Conservation (phyloP, 805 yeast genomes). For the Wickerhamomyces queroliae region DNA sequence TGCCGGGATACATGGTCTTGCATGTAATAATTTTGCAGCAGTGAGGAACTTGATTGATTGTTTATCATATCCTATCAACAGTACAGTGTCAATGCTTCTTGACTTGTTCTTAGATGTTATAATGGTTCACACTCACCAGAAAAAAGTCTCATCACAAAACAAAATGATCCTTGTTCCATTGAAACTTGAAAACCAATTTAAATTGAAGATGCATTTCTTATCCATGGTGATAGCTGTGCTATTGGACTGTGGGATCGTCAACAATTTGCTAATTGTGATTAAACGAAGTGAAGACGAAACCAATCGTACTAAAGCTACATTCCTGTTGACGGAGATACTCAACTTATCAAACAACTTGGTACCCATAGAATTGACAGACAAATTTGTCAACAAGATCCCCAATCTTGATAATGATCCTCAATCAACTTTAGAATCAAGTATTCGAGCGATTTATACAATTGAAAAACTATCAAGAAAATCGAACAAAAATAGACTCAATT, state of each 20-base stretch:
- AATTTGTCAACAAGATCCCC: slow-evolving; percentile 2
- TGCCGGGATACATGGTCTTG: slow-evolving; percentile 68
- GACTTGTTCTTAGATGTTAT: slow-evolving; percentile 70
- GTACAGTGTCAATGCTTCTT: slow-evolving; percentile 55
- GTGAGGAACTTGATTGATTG: slow-evolving; percentile 55
- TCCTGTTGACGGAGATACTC: slow-evolving; percentile 57
- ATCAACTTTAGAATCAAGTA: slow-evolving; percentile 1
- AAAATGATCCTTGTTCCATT: slow-evolving; percentile 20
- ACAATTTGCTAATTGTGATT: slow-evolving; percentile 38
- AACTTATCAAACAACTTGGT: slow-evolving; percentile 47
- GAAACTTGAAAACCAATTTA: slow-evolving; percentile 34
- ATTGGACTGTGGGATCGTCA: slow-evolving; percentile 49
- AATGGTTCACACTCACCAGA: slow-evolving; percentile 46
- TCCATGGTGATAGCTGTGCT: slow-evolving; percentile 54
- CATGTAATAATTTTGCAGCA: slow-evolving; percentile 49
- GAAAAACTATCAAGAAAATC: slow-evolving; percentile 37
- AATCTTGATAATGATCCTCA: slow-evolving; percentile 1
- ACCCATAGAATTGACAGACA: slow-evolving; percentile 38
- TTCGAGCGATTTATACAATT: slow-evolving; percentile 38
- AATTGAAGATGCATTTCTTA: slow-evolving; percentile 54
- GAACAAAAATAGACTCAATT: slow-evolving; percentile 30
- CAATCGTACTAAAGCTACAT: slow-evolving; percentile 52
- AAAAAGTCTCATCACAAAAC: slow-evolving; percentile 6
- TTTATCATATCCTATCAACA: slow-evolving; percentile 50
- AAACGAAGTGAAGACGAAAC: slow-evolving; percentile 37